These are phyloP conservation scores for Coffea canephora DNA, from an alignment of 257 asterid genomes.

Conservation along the genomic window DNA sequence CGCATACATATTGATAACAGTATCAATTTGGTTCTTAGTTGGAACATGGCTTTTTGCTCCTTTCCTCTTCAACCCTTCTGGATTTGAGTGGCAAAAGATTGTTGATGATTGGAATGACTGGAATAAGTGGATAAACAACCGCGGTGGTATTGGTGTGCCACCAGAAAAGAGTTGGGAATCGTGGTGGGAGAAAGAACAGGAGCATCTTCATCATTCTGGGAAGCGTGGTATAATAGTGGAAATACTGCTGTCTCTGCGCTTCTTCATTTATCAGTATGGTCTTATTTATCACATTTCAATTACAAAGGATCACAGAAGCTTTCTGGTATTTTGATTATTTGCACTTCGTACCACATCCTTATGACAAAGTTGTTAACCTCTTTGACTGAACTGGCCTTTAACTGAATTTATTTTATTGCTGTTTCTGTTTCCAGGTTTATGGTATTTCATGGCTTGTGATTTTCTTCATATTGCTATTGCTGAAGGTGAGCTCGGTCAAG, in stretches of 20 bases:
- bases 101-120: constrained; percentile 99
- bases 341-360: constrained; percentile 14
- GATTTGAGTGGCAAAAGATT: constrained; percentile 99
- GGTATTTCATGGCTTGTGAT: constrained; percentile 96
- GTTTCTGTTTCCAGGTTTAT: constrained; percentile 56
- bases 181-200: constrained; percentile 99
- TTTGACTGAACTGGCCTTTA: neutral
- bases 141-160: constrained; percentile 97
- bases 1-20: constrained; percentile 76
- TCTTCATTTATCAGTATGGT: constrained; percentile 92
- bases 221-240: constrained; percentile 78
- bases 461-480: constrained; percentile 67
- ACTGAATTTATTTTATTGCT: constrained; percentile 1
- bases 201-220: constrained; percentile 92
- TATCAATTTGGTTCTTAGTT: constrained; percentile 97
- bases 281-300: constrained; percentile 85
- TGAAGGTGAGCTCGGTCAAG: constrained; percentile 62
- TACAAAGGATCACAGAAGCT: constrained; percentile 46
- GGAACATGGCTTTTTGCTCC: constrained; percentile 99
- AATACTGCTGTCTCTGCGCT: constrained; percentile 68
- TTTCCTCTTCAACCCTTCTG: constrained; percentile 96
- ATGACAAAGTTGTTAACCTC: neutral
- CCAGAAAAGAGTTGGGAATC: constrained; percentile 99
- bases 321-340: constrained; percentile 48
- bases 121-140: constrained; percentile 94